Evolutionary conservation across 352 stramenopile genomes (phyloP), one percentile per base, ranked within the genome.

Genomic region (Globisporangium yorkense): DNA sequence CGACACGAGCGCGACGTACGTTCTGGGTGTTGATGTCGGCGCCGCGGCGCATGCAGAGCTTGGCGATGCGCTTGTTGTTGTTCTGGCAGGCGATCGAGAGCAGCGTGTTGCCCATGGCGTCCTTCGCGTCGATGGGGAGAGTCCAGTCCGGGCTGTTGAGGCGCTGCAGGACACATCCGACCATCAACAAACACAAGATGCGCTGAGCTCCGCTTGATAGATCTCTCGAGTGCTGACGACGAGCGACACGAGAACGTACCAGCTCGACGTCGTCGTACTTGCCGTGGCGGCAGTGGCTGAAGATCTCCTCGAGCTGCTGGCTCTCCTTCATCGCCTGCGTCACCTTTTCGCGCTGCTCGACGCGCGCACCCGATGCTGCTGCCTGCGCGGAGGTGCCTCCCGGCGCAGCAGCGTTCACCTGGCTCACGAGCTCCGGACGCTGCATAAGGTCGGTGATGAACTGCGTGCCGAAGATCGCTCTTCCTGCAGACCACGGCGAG

Each of bases 1-100:
- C n/a, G 16, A 46, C 13, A 1, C 4, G 40, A 27, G 39, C 43
- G 41, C 9, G 13, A 67, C 72, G 49, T 76, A 89, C 84, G 66
- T 98, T 98, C 41, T 96, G 83, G 5, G 88, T 93, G 67, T 98
- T 97, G 63, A 98, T 84, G 41, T 97, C 87, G 35, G 93, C 92
- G 16, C 89, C 94, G 33, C 89, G 85, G 5, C 94, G 88, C 29
- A 98, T 61, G 64, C 86, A 97, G 7, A 98, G 78, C 77, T 98
- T 98, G 41, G 81, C 80, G 46, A 98, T 98, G 49, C 94, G 81
- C 68, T 97, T 97, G 74, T 97, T 97, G 67, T 96, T 96, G 78
- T 98, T 98, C 61, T 98, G 94, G 33, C 85, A 96, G 0, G 92
- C 94, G 27, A 98, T 75, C 35, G 88, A 93, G 12, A 98, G 72